Evolutionary conservation across 495 filamentous ascomycete genomes (phyloP).

Genomic region (Bombardia bombarda): DNA sequence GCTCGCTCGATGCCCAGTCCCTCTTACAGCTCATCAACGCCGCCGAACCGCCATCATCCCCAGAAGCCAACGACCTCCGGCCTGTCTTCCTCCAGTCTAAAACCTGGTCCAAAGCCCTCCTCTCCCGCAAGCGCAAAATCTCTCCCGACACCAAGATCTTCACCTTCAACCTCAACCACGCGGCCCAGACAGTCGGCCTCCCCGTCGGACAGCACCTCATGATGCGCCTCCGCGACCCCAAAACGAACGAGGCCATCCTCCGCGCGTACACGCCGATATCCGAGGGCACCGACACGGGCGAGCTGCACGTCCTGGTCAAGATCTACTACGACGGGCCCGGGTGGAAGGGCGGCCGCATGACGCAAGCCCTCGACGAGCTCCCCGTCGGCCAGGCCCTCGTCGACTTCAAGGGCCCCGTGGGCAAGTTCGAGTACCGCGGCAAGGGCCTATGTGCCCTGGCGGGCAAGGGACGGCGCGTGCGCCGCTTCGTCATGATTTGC

Average conservation of each 20-base stretch:
- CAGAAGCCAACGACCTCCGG: conserved; percentile 24
- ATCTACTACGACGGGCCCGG: conserved; percentile 62
- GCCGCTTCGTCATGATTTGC: conserved; percentile 80
- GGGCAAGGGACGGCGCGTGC: conserved; percentile 49
- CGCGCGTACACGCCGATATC: conserved; percentile 88
- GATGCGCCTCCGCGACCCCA: conserved; percentile 69
- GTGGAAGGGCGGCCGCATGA: conserved; percentile 72
- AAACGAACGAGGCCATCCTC: conserved; percentile 63
- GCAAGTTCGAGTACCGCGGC: conserved; percentile 77
- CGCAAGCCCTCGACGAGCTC: conserved; percentile 66
- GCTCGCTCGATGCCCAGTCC: conserved; percentile 57
- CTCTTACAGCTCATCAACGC: conserved; percentile 36
- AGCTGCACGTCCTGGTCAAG: conserved; percentile 72
- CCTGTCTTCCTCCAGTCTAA: conserved; percentile 63
- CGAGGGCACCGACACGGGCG: conserved; percentile 49
- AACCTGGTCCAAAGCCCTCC: conserved; percentile 60
- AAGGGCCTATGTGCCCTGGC: conserved; percentile 56
- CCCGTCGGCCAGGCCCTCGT: conserved; percentile 60
- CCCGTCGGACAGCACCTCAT: conserved; percentile 88
- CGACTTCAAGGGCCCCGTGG: conserved; percentile 88
- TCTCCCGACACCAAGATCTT: conserved; percentile 83
- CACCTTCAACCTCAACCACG: conserved; percentile 69
- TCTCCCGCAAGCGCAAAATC: conserved; percentile 55
- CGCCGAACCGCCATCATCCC: background rate
- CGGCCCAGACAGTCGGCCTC: conserved; percentile 63